Percentiles rank a stretch among this genome's conserved stretches.
These are phyloP conservation scores for Myxozyma udenii DNA, from an alignment of 805 yeast genomes.

Conservation along the genomic window DNA sequence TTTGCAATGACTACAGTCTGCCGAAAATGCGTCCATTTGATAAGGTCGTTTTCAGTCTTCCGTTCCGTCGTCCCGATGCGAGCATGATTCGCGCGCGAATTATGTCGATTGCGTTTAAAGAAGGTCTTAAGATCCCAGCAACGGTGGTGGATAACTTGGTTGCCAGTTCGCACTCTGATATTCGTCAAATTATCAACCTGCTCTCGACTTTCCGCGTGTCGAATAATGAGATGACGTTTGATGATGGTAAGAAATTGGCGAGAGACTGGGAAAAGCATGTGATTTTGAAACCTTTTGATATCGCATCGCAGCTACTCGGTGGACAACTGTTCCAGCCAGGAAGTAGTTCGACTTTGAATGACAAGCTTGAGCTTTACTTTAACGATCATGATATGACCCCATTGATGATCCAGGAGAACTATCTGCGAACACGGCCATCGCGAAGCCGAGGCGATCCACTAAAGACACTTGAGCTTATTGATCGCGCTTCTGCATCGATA, in stretches of 20 bases:
- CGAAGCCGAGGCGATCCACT: conserved; percentile 28
- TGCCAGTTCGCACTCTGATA: conserved; percentile 81
- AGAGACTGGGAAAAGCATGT: conserved; percentile 83
- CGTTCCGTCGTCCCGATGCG: conserved; percentile 86
- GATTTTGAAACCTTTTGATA: conserved; percentile 89
- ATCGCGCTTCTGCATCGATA: conserved; percentile 80
- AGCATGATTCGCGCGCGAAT: conserved; percentile 75
- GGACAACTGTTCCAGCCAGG: conserved; percentile 57
- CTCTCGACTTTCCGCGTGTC: conserved; percentile 81
- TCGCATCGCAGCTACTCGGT: conserved; percentile 63
- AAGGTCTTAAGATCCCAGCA: conserved; percentile 75
- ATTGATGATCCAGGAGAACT: conserved; percentile 93
- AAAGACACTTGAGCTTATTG: conserved; percentile 59
- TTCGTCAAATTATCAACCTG: conserved; percentile 88
- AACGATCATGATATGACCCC: conserved; percentile 95
- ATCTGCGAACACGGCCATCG: conserved; percentile 61
- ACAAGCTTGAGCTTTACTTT: conserved; percentile 83
- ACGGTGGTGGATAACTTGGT: conserved; percentile 79
- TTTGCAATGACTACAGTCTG: conserved; percentile 86
- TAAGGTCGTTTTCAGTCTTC: conserved; percentile 69
- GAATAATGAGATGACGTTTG: conserved; percentile 57
- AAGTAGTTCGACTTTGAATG: conserved; percentile 60
- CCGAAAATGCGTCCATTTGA: conserved; percentile 98
- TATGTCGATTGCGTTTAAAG: conserved; percentile 86
- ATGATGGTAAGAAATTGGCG: conserved; percentile 49